These are phyloP conservation scores for Colletotrichum salicis DNA, from an alignment of 2,329 filamentous ascomycete genomes.

Conservation along the genomic window DNA sequence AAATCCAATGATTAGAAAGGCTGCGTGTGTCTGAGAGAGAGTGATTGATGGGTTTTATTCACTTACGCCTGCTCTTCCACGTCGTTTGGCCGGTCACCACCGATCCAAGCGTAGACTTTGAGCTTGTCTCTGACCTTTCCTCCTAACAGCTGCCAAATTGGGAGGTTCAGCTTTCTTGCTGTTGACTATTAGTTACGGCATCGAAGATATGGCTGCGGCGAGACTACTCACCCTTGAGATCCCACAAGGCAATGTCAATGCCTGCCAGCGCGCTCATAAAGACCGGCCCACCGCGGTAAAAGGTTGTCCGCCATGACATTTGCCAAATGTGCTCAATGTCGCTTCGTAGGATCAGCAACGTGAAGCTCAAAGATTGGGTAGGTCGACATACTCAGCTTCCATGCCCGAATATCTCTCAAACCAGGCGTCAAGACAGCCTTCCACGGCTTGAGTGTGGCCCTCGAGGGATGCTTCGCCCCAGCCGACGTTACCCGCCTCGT, in stretches of 20 bases:
- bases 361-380: fast-evolving
- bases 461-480: constrained; percentile 83
- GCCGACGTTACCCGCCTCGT: constrained; percentile 71
- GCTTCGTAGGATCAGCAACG: constrained; percentile 49
- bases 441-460: constrained; percentile 78
- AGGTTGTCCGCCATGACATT: constrained; percentile 74
- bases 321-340: constrained; percentile 88
- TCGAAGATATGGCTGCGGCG: background rate
- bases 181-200: background rate
- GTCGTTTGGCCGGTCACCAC: constrained; percentile 76
- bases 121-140: constrained; percentile 78
- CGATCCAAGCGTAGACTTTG: constrained; percentile 83
- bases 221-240: constrained; percentile 67
- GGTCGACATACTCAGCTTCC: constrained; percentile 71
- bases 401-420: constrained; percentile 70
- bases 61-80: constrained; percentile 70
- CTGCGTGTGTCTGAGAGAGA: background rate
- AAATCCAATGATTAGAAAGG: background rate
- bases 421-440: constrained; percentile 77
- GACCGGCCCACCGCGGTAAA: constrained; percentile 82
- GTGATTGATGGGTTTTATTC: background rate
- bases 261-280: constrained; percentile 84
- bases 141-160: constrained; percentile 78
- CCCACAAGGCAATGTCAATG: constrained; percentile 84
- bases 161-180: constrained; percentile 66